Base-by-base conservation (phyloP, 1,139 yeast species). In the Saccharomyces hybrid region DNA sequence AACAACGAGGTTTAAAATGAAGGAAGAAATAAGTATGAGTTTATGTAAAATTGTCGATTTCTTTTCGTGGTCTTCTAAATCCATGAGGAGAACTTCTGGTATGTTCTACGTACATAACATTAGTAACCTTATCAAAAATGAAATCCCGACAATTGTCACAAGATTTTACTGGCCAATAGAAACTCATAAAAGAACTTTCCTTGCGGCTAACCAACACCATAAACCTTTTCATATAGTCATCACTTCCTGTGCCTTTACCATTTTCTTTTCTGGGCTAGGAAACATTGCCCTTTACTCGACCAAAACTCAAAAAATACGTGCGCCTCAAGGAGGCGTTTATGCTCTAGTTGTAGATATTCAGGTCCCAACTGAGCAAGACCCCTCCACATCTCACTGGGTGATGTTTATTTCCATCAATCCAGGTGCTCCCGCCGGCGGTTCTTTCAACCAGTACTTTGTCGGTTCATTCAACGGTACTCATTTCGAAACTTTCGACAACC, bases 401-500 rank as follows among this genome's bases (percentile, higher is more conserved):
- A 54, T 73, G 65, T 61, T 71, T 52, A 29, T 72, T 16, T 68
- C 74, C 19, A 65, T 73, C 55, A 73, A 72, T 55, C 76, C 76
- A 6, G 76, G 75, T 8, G 63, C 70, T 26, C 76, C 76, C 9
- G 55, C 57, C 9, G 77, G 77, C 31, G 77, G 76, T 11, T 70
- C 74, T 5, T 62, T 63, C 28, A 71, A 69, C 24, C 70, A 74
- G 58, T 74, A 74, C 61, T 71, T 73, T 55, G 60, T 74, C 49
- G 78, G 77, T 49, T 73, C 71, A 49, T 73, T 73, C 58, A 66
- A 74, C 57, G 77, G 77, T 38, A 65, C 59, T 12, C 58, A 62
- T n/a, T 72, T 73, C 58, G 58, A 52, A 29, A 66, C 74, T 9
- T 67, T 67, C 53, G 69, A 65, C 47, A 29, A 61, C 11, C 64